Evolutionary conservation across 768 basidiomycete genomes (phyloP), one percentile per base, ranked within the genome.

Genomic region (Tylopilus cervinicoccineus): DNA sequence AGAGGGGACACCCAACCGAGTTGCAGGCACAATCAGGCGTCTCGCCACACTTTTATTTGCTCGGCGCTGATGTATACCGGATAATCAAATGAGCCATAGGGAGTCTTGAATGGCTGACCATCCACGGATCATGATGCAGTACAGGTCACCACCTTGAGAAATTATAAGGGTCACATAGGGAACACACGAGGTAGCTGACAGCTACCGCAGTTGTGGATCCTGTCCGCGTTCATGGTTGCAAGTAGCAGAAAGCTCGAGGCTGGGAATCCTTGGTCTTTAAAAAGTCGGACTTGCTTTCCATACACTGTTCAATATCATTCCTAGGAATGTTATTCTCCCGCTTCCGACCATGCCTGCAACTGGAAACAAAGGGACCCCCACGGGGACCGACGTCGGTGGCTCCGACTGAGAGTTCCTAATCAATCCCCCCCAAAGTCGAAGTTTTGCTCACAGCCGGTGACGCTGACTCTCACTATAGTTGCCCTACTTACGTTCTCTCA

Each of bases 261-360:
- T 17, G 23, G 19, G 27, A 13, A 22, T 27, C 7, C 19, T 31
- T 23, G 9, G 23, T 36, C 22, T 31, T 33, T 12, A 17, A 44
- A 12, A 43, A 13, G 24, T 17, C 34, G 33, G 19, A 56, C 48
- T 33, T 23, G 50, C 31, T 27, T 12, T 40, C n/a, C n/a, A 43
- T 10, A 28, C 20, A 17, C 22, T 24, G 9, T 6, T 7, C 36
- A 19, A 20, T 6, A 12, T 38, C 31, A 38, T 34, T 26, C 19
- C 13, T 9, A 17, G 12, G 16, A 20, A 5, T 13, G 8, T 24
- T 22, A n/a, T 29, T 10, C n/a, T 24, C 6, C 14, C 17, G 11
- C 27, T 26, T 20, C 28, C 3, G 10, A 19, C 11, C 13, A 10
- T 20, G 19, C 22, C 10, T 26, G 3, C 29, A 12, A 10, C 12